Conservation (phyloP, 176 grass and related monocot species). For the Avena atlantica region DNA sequence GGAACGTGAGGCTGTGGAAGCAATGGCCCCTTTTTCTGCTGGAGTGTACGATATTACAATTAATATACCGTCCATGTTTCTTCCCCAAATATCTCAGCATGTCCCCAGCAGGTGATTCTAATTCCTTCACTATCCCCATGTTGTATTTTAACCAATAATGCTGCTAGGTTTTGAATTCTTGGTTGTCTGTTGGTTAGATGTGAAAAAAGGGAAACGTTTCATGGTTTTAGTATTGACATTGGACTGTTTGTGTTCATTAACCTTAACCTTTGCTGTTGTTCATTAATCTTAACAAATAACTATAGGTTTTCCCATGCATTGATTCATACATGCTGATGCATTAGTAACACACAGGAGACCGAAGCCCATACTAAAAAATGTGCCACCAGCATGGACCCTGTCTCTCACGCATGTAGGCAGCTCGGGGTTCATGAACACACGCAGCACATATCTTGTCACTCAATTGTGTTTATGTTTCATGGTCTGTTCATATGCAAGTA, state of each 20-base stretch:
- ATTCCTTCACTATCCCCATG: too few relatives aligned
- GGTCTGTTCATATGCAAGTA: too few relatives aligned
- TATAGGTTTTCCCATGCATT: not conserved
- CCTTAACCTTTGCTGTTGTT: not conserved
- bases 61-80: not conserved
- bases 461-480: too few relatives aligned
- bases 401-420: too few relatives aligned
- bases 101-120: not conserved
- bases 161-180: too few relatives aligned
- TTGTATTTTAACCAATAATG: too few relatives aligned
- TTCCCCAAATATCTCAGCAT: slow-evolving; percentile 21
- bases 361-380: not conserved
- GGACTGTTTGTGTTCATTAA: not conserved
- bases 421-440: too few relatives aligned
- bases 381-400: too few relatives aligned
- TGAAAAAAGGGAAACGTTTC: not conserved
- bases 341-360: not conserved
- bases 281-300: not conserved
- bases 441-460: too few relatives aligned
- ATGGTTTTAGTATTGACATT: not conserved
- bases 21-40: not conserved
- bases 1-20: not conserved
- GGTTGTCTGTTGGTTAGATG: too few relatives aligned
- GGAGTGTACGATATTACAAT: not conserved
- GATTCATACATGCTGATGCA: not conserved